A percentile compares a stretch with the other conserved stretches of the same genome.
Evolutionary conservation across 2,329 filamentous ascomycete species (phyloP).

Genomic region (Pestalotiopsis sp.): DNA sequence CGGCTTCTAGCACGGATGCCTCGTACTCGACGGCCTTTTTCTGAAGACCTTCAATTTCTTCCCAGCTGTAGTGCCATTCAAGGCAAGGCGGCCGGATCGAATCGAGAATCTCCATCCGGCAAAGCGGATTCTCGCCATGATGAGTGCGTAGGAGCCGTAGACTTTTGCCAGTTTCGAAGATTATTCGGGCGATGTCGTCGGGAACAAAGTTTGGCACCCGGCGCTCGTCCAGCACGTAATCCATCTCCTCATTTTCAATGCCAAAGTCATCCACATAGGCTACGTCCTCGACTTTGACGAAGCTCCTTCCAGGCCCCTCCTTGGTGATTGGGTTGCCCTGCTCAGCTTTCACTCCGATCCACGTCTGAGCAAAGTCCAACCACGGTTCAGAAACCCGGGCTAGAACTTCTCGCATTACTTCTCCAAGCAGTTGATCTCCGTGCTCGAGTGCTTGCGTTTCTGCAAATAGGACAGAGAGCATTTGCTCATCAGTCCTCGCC

Average conservation of each 20-base stretch:
- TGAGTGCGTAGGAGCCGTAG: slow-evolving; percentile 70
- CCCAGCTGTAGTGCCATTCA: slow-evolving; percentile 73
- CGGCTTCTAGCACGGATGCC: slow-evolving; percentile 34
- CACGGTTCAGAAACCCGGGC: slow-evolving; percentile 64
- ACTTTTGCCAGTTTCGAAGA: slow-evolving; percentile 81
- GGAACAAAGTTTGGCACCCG: slow-evolving; percentile 73
- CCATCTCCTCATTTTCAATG: slow-evolving; percentile 54
- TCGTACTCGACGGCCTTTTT: slow-evolving; percentile 56
- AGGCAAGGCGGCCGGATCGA: slow-evolving; percentile 55
- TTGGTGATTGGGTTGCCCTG: slow-evolving; percentile 54
- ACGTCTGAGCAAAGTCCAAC: slow-evolving; percentile 67
- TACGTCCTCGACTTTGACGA: slow-evolving; percentile 59
- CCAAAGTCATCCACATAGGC: slow-evolving; percentile 59
- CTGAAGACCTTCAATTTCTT: slow-evolving; percentile 65
- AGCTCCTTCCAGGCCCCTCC: slow-evolving; percentile 51
- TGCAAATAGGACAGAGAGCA: slow-evolving; percentile 62
- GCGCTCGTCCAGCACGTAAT: slow-evolving; percentile 63
- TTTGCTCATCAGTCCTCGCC: slow-evolving; percentile 55
- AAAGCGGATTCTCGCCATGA: slow-evolving; percentile 71
- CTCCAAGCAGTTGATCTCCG: slow-evolving; percentile 58
- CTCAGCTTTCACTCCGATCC: slow-evolving; percentile 70
- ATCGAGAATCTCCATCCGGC: slow-evolving; percentile 47
- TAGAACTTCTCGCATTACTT: slow-evolving; percentile 68
- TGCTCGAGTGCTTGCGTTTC: slow-evolving; percentile 65
- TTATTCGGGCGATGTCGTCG: slow-evolving; percentile 63